A percentile compares a stretch with the other conserved stretches of the same genome.
Conservation (phyloP, 2,329 filamentous ascomycete genomes). For the Atkinsonella texensis region DNA sequence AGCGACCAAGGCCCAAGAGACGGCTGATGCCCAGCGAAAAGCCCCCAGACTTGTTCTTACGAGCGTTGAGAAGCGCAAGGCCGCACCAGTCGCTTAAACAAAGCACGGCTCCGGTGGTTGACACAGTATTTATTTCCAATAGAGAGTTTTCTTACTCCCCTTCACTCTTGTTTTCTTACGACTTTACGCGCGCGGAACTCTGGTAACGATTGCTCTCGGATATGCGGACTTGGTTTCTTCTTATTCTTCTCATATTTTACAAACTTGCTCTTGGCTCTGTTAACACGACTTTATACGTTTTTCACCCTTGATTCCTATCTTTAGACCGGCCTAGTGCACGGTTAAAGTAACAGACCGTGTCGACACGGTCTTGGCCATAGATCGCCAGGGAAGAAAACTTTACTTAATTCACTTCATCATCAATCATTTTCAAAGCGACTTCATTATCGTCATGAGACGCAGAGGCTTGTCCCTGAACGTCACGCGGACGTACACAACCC, state of each 20-base stretch:
- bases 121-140: background rate
- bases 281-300: background rate
- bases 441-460: constrained; percentile 19
- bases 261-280: constrained; percentile 1
- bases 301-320: background rate
- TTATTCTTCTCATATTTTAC: background rate
- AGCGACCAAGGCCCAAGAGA: constrained; percentile 40
- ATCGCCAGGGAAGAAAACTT: background rate
- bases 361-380: background rate
- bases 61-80: constrained; percentile 80
- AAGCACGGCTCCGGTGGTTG: background rate
- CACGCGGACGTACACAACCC: background rate
- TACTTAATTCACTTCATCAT: constrained; percentile 26
- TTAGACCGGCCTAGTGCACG: background rate
- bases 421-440: constrained; percentile 23
- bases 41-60: constrained; percentile 79
- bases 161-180: constrained; percentile 18
- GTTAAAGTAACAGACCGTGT: background rate
- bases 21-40: constrained; percentile 56
- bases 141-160: constrained; percentile 12
- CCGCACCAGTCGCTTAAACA: constrained; percentile 13
- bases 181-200: constrained; percentile 25
- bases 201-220: constrained; percentile 22
- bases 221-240: constrained; percentile 8
- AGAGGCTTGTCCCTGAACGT: constrained; percentile 6